A percentile compares a stretch with the other conserved stretches of the same genome.
Evolutionary conservation across 2,329 filamentous ascomycete genomes (phyloP).

Genomic region (Xylariaceae sp.): DNA sequence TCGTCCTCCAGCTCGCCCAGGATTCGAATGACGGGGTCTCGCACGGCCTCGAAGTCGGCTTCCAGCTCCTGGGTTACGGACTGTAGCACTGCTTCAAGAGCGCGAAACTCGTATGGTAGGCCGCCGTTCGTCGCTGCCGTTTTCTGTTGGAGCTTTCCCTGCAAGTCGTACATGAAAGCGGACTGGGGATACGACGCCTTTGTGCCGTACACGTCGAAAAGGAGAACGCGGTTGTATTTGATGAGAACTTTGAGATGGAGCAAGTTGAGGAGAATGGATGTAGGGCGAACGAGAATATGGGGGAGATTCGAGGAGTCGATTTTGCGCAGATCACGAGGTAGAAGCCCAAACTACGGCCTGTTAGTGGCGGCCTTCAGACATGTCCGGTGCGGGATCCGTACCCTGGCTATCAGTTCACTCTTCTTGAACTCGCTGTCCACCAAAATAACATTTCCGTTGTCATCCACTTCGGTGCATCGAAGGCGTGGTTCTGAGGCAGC

Average conservation of each 20-base stretch:
- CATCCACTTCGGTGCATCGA: slow-evolving; percentile 91
- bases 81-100: slow-evolving; percentile 89
- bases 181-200: slow-evolving; percentile 94
- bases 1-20: slow-evolving; percentile 90
- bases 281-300: slow-evolving; percentile 88
- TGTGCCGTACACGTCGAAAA: slow-evolving; percentile 94
- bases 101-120: slow-evolving; percentile 92
- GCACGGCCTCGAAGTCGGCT: slow-evolving; percentile 88
- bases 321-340: slow-evolving; percentile 92
- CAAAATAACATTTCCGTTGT: slow-evolving; percentile 83
- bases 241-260: slow-evolving; percentile 95
- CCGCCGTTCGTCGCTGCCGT: slow-evolving; percentile 53
- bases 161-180: slow-evolving; percentile 94
- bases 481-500: slow-evolving; percentile 79
- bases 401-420: slow-evolving; percentile 92
- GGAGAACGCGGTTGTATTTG: slow-evolving; percentile 86
- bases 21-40: slow-evolving; percentile 85
- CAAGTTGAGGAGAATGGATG: slow-evolving; percentile 89
- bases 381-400: slow-evolving; percentile 30
- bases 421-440: slow-evolving; percentile 97
- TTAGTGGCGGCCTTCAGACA: slow-evolving; percentile 9
- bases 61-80: slow-evolving; percentile 89
- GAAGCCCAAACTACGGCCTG: slow-evolving; percentile 67
- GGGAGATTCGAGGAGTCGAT: slow-evolving; percentile 95
- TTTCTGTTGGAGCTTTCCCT: slow-evolving; percentile 86